Evolutionary conservation across 257 asterid genomes (phyloP).

Genomic region (Cordia subcordata): DNA sequence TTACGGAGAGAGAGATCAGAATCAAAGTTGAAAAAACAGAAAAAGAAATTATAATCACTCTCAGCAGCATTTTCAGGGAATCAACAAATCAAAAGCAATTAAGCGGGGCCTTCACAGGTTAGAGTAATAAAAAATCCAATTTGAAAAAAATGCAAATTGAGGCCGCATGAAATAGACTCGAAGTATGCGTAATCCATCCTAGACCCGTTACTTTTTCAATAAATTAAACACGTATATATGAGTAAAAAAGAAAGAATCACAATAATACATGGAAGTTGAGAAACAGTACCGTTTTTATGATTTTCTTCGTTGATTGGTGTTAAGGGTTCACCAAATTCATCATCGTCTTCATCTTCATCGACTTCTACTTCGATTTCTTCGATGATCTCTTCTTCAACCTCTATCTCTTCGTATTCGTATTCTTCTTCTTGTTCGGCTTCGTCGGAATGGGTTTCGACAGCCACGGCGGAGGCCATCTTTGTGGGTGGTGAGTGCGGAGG

Average conservation of each 20-base stretch:
- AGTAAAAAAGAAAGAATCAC: neutral
- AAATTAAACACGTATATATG: neutral
- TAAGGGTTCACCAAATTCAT: conserved; percentile 27
- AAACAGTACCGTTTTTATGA: conserved; percentile 37
- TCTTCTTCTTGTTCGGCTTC: neutral
- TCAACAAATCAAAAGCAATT: too few relatives aligned
- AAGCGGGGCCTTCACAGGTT: too few relatives aligned
- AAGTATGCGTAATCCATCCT: too few relatives aligned
- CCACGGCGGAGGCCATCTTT: neutral
- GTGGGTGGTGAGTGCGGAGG: neutral
- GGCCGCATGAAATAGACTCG: too few relatives aligned
- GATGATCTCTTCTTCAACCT: neutral
- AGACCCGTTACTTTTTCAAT: too few relatives aligned
- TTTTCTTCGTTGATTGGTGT: conserved; percentile 26
- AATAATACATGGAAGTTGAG: too few relatives aligned
- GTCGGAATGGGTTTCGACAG: neutral
- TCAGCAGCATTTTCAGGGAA: too few relatives aligned
- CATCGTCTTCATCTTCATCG: conserved; percentile 9
- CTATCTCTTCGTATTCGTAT: conserved; percentile 10
- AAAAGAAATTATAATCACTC: too few relatives aligned
- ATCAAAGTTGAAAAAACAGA: too few relatives aligned
- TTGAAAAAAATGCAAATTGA: too few relatives aligned
- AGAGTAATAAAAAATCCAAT: too few relatives aligned
- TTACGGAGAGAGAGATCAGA: too few relatives aligned
- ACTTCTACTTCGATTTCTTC: conserved; percentile 11